A percentile compares a stretch with the other conserved stretches of the same genome.
phyloP scores from a whole-genome alignment of 306 rosid species.

The Cucumis sativus region DNA sequence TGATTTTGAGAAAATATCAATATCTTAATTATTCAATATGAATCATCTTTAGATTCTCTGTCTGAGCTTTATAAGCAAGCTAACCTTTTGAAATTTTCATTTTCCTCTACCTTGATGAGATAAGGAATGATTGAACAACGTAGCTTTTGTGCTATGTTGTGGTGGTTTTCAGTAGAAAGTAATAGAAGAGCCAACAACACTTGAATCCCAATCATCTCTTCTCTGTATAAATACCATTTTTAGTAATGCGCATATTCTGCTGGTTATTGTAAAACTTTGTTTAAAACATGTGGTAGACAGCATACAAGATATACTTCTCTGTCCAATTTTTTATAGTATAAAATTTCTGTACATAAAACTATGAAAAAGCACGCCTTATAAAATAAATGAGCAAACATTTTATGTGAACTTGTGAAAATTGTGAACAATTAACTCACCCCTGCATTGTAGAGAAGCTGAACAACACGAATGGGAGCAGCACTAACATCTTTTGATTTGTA shows the following conservation, averaged over 20 bases:
- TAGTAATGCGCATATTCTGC: neutral
- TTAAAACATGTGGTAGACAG: too few species aligned
- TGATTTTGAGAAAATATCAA: too few species aligned
- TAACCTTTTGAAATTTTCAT: neutral
- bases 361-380: neutral
- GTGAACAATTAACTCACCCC: conserved; percentile 53
- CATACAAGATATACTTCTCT: neutral
- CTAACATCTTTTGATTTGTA: conserved; percentile 79
- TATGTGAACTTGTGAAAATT: neutral
- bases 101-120: neutral
- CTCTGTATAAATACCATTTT: neutral
- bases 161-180: neutral
- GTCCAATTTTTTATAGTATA: neutral
- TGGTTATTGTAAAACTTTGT: neutral
- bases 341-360: neutral
- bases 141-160: neutral
- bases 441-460: conserved; percentile 73
- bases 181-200: neutral
- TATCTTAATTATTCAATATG: too few species aligned
- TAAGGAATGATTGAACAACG: neutral
- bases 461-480: conserved; percentile 89
- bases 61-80: too few species aligned
- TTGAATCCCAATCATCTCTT: neutral
- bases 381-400: neutral
- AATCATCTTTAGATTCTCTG: too few species aligned